Evolutionary conservation across 73 alveolate species (phyloP), one percentile per base, ranked within the genome.

Genomic region (Strombidium stylifer): DNA sequence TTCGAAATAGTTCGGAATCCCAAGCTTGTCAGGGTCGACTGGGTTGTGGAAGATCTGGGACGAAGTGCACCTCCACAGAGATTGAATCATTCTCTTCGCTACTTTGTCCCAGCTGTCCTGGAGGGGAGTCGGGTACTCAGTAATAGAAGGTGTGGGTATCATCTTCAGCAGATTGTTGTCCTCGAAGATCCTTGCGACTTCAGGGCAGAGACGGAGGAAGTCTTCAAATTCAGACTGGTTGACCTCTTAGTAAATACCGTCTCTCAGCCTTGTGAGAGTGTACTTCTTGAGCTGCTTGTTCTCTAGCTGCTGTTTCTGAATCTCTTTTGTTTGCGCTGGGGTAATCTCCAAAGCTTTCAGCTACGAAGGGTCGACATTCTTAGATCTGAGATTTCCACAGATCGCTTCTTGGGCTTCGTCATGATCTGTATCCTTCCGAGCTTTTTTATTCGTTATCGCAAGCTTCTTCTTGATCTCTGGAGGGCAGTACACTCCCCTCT

Each of bases 41-140:
- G 98, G 98, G 52, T 85, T 81, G 74, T 92, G 92, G 78, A 94
- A 94, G 35, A 91, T 55, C 71, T 87, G 85, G 24, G 98, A 46
- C 31, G 59, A 88, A 16, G 82, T 94, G n/a, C 76, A 90, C 61
- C 84, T 92, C 97, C 98, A 94, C 39, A 94, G 72, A 21, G 78
- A 74, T 35, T 67, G 60, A 71, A 94, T 47, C 35, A 94, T 44
- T 53, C 90, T 73, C 68, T 62, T 81, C 21, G 96, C 98, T 20
- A 83, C 80, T 56, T 86, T 90, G 36, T 90, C 96, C 98, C 98
- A 90, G 54, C 84, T 71, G 48, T 87, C 96, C 57, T 78, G 82
- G 68, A 81, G 68, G 39, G 64, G 81, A 26, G 46, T 27, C 37
- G 60, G 74, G n/a, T n/a, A n/a, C n/a, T n/a, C n/a, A n/a, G n/a